These are phyloP conservation scores for Taphrina communis DNA, from an alignment of 1,139 yeast genomes.

Conservation along the genomic window DNA sequence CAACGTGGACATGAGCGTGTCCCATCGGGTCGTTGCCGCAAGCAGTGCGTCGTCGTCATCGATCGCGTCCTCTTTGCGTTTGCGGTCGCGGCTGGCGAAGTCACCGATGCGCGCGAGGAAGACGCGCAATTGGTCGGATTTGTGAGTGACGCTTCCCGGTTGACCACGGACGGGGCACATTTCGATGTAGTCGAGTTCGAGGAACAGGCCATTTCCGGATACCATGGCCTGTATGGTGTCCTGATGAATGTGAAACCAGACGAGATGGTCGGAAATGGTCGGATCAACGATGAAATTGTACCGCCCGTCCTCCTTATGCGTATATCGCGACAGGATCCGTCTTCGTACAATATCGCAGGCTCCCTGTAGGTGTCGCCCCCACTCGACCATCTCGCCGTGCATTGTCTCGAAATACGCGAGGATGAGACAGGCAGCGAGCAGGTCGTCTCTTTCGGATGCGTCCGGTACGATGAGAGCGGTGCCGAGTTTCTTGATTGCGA, in stretches of 20 bases:
- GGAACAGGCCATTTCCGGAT: constrained; percentile 29
- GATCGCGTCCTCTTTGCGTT: not conserved
- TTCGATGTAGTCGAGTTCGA: constrained; percentile 22
- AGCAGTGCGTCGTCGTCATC: not conserved
- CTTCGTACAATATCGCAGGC: constrained; percentile 39
- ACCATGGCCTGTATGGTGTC: constrained; percentile 28
- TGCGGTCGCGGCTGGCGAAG: constrained; percentile 28
- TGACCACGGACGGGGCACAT: constrained; percentile 27
- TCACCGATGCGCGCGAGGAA: constrained; percentile 30
- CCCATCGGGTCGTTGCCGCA: constrained; percentile 22
- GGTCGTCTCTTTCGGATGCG: constrained; percentile 34
- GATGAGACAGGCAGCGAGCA: constrained; percentile 43
- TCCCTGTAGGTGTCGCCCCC: constrained; percentile 45
- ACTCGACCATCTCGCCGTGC: constrained; percentile 43
- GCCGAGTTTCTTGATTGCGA: constrained; percentile 43
- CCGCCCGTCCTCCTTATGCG: not conserved
- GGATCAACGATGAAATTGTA: constrained; percentile 16
- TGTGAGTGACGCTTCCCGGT: constrained; percentile 28
- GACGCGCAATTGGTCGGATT: constrained; percentile 28
- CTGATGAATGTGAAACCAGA: constrained; percentile 39
- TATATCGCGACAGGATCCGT: constrained; percentile 14
- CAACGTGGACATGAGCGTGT: constrained; percentile 16
- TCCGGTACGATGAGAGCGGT: constrained; percentile 25
- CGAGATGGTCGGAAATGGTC: constrained; percentile 28
- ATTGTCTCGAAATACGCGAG: constrained; percentile 44